Evolutionary conservation across 1,284 basidiomycete species (phyloP).

Genomic region (Sphaerobolus stellatus): DNA sequence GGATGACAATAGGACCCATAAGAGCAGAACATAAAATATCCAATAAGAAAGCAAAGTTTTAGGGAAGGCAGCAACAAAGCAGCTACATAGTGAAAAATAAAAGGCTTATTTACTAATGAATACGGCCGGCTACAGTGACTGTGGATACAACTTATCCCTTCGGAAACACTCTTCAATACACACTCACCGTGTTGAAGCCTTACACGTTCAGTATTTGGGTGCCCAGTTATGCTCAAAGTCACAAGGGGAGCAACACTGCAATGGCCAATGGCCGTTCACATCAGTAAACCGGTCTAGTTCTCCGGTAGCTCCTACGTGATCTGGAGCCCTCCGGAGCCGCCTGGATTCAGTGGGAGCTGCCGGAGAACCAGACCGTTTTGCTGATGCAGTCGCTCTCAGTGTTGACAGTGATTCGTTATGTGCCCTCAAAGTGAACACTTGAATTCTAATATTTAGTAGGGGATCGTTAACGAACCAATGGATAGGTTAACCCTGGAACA

Average conservation of each 20-base stretch:
- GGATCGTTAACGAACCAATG: too few species aligned
- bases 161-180: background rate
- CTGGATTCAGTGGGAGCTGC: background rate
- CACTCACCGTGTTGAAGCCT: background rate
- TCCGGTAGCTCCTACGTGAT: too few species aligned
- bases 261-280: background rate
- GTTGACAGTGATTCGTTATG: too few species aligned
- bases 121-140: background rate
- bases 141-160: constrained; percentile 4
- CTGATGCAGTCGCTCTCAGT: background rate
- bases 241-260: background rate
- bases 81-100: too few species aligned
- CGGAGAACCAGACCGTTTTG: background rate
- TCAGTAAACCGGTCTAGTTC: too few species aligned
- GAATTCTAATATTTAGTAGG: too few species aligned
- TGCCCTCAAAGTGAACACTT: too few species aligned
- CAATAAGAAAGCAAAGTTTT: too few species aligned
- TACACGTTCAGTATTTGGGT: background rate
- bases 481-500: background rate
- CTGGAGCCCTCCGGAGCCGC: background rate
- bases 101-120: too few species aligned
- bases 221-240: background rate
- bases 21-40: too few species aligned
- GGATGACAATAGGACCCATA: too few species aligned
- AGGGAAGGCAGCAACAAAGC: too few species aligned